Base-by-base conservation (phyloP, 331 rosid species). In the Rhamnella rubrinervis region DNA sequence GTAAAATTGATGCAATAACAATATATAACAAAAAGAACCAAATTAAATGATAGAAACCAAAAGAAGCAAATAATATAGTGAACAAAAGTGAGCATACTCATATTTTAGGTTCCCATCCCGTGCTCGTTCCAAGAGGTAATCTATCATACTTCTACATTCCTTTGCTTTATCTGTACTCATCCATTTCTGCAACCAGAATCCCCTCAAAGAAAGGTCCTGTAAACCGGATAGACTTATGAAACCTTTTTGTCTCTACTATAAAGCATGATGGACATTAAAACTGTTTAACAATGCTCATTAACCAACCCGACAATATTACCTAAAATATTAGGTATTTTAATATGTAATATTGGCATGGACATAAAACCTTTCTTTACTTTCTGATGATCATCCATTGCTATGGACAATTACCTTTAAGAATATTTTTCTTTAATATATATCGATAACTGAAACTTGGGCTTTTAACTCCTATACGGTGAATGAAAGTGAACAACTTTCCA, bases 161-260 rank as follows among this genome's bases (percentile, higher is more conserved):
- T 58, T 75, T 31, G 91, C 91, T 71, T 81, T 84, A 50, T 90
- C 97, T 62, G 82, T 58, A 78, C 81, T 67, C 85, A 90, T 56
- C 90, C 91, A 90, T 67, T 75, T 90, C 83, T 90, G 97, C 76
- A 93, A 75, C 98, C 97, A 93, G 80, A 93, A 90, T 66, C 98
- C 97, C 87, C 89, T 85, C 75, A 93, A 80, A 66, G 96, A 90
- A 79, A 93, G 80, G 13, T 93, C 92, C 98, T 93, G 90, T 75
- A 67, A 75, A 66, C 11, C 58, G 37, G 49, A 67, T 50, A 63
- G 47, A 47, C 50, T 15, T 53, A 35, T 72, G 68, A 40, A 17
- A 41, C 75, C 38, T 44, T 41, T 50, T n/a, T 61, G 7, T 70
- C 26, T 70, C 13, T 19, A 20, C 52, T 23, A 37, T 25, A 41